These are phyloP conservation scores for Tetracladium maxilliforme DNA, from an alignment of 2,329 filamentous ascomycete species.

Conservation along the genomic window DNA sequence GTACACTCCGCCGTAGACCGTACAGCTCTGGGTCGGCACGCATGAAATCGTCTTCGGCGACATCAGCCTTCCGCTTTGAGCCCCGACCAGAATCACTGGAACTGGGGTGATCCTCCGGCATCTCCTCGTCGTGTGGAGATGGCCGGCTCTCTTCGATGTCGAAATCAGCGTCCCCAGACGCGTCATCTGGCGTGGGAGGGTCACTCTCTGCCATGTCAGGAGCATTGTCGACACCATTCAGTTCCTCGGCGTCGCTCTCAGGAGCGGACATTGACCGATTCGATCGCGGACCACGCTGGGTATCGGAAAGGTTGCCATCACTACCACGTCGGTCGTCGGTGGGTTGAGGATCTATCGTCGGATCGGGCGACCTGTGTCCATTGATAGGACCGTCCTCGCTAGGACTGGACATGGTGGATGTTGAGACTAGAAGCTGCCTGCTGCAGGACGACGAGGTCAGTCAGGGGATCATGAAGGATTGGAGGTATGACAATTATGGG, in stretches of 20 bases:
- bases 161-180: conserved; percentile 59
- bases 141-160: conserved; percentile 52
- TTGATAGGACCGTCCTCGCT: no score
- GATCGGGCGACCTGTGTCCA: no score
- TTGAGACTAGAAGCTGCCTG: conserved; percentile 49
- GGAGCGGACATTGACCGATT: no score
- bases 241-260: no score
- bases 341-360: no score
- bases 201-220: conserved; percentile 28
- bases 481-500: background rate
- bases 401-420: no score
- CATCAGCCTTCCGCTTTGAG: conserved; percentile 56
- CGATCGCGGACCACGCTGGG: no score
- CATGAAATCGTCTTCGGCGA: conserved; percentile 71
- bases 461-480: conserved; percentile 6
- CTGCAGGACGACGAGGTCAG: conserved; percentile 35
- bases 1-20: conserved; percentile 81
- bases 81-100: conserved; percentile 57
- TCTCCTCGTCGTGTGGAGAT: no score
- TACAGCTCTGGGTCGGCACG: conserved; percentile 88
- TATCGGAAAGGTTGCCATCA: no score
- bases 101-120: no score
- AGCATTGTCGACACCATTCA: conserved; percentile 22
- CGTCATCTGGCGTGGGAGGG: conserved; percentile 36
- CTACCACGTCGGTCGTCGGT: no score